Base-by-base conservation (phyloP, 1,284 basidiomycete species). In the Amylostereum areolatum region DNA sequence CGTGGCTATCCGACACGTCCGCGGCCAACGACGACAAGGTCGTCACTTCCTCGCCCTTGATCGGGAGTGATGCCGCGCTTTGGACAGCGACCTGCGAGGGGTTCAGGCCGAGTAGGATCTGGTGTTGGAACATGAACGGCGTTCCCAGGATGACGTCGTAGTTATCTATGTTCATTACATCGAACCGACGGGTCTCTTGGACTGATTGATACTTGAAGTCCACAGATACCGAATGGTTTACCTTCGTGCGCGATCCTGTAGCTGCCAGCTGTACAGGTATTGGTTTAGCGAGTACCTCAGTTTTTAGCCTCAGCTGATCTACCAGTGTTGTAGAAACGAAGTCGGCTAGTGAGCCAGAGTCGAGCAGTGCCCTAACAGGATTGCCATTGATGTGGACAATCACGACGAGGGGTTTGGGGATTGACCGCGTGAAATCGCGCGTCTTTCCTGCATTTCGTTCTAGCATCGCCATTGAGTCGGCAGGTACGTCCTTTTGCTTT, bases 281-380 rank as follows among this genome's bases (percentile, higher is more conserved):
- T 2, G 50, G 54, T 28, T 48, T 55, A 3, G 47, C 54, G 5
- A 57, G 41, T 1, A 42, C 11, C 0, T 39, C 31, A 1, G 31
- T 30, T 11, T 35, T 45, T 0, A 55, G 35, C 32, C 50, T 44
- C 4, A 69, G 53, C 50, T 69, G 67, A 47, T 68, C 62, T 0
- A 59, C 65, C 4, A 68, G 41, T 9, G 54, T 62, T 2, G 60
- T 55, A 2, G 67, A 69, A 18, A 70, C 62, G 46, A 70, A 68
- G 52, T 69, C 67, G 2, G 59, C 62, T 1, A 66, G 48, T 2
- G 65, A 69, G 0, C 68, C 67, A 0, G 62, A 56, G 44, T 69
- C 66, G 0, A 69, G 36, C 33, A 70, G 42, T 0, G 67, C 66
- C 0, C 53, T 37, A 5, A 49, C 58, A 0, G 57, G 59, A 1